A percentile compares a stretch with the other conserved stretches of the same genome.
These are phyloP conservation scores for Purpureocillium takamizusanense DNA, from an alignment of 2,329 filamentous ascomycete species.

Conservation along the genomic window DNA sequence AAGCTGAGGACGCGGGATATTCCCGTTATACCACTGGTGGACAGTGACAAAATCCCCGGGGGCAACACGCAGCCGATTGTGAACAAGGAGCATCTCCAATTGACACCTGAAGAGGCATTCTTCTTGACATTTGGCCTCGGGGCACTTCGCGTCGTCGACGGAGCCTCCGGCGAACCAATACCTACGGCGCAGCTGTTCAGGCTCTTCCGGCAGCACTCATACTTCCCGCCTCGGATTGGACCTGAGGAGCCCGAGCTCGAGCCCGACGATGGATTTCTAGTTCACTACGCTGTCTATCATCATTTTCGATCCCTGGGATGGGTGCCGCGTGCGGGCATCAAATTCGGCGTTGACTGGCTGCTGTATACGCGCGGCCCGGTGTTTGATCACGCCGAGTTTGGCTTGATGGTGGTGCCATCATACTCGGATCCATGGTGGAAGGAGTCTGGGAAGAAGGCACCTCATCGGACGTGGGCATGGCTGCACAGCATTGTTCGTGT, in stretches of 20 bases:
- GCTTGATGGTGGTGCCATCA: conserved; percentile 72
- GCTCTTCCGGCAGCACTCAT: conserved; percentile 60
- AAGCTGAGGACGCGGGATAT: conserved; percentile 7
- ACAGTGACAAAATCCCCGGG: not conserved
- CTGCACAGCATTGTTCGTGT: conserved; percentile 86
- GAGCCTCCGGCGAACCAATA: conserved; percentile 33
- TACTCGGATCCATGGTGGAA: conserved; percentile 71
- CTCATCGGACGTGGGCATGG: conserved; percentile 63
- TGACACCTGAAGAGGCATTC: conserved; percentile 84
- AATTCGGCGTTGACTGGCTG: conserved; percentile 92
- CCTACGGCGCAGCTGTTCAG: conserved; percentile 49
- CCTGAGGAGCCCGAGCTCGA: conserved; percentile 34
- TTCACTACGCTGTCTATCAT: conserved; percentile 86
- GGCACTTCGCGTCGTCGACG: conserved; percentile 53
- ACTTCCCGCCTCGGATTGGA: conserved; percentile 49
- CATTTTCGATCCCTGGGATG: conserved; percentile 94
- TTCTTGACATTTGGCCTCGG: conserved; percentile 80
- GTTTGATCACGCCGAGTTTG: conserved; percentile 92
- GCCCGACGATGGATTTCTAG: conserved; percentile 74
- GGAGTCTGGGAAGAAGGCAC: conserved; percentile 38
- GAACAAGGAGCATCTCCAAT: conserved; percentile 76
- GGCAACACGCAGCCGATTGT: conserved; percentile 16
- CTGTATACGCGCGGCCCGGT: conserved; percentile 89
- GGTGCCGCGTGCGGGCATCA: conserved; percentile 86
- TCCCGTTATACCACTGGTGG: not conserved